Base-by-base conservation (phyloP, 2,329 filamentous ascomycete species). In the Fusarium humuli region DNA sequence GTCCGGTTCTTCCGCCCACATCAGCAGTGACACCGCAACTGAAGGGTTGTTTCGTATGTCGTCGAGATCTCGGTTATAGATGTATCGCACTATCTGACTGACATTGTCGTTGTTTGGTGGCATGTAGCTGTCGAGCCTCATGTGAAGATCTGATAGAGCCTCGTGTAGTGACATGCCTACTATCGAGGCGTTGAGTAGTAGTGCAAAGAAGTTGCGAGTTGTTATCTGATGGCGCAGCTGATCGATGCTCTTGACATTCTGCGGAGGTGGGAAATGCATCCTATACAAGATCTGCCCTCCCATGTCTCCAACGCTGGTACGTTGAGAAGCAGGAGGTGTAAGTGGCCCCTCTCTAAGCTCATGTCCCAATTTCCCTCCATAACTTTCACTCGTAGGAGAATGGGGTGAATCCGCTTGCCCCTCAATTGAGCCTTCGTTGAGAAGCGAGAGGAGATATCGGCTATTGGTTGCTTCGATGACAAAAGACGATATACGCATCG, bases 181-280 rank as follows among this genome's bases (percentile, higher is more conserved):
- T 0, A 92, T 82, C 0, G 90, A 90, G 23, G 87, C 87, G 54
- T 88, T 84, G 72, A 88, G 90, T 3, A 92, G 77, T 34, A 92
- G 79, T 0, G 90, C 90, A 71, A 93, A 88, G 46, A 92, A 86
- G 72, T 92, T 93, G 22, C 91, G 86, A 1, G 90, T 90, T 0
- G 90, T 90, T 48, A 92, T 83, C 69, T 90, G 88, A 67, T 91
- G 84, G 2, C 88, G 82, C 3, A 85, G 82, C 57, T 84, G 85
- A 44, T 84, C 86, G 20, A 78, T 78, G 73, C 78, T 84, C 71
- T 74, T 83, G 41, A 86, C 72, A 40, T 85, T 83, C 3, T 82
- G 69, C 0, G 88, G 88, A 0, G 88, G 83, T 0, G 89, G 85
- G 64, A 92, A 90, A 79, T 86, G 88, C 77, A 92, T 86, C 73